Base-by-base conservation (phyloP, 192 early-diverging fungal species). In the Coemansia sp. region DNA sequence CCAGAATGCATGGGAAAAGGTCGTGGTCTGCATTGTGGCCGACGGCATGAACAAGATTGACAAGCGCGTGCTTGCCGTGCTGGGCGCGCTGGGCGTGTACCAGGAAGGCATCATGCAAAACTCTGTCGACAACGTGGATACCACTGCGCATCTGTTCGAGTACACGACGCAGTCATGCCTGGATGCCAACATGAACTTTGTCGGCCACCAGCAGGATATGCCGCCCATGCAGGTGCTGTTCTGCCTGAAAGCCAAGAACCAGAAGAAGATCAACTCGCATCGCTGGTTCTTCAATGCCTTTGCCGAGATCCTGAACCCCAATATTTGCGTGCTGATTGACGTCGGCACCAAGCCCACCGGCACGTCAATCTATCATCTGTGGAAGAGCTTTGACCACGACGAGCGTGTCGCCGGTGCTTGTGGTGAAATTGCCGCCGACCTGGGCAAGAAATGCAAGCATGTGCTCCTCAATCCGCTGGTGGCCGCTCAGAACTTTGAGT, bases 241-340 rank as follows among this genome's bases (percentile, higher is more conserved):
- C 78, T 94, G 90, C 69, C 83, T 96, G 56, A 96, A 96, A 83
- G 92, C 94, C 63, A 86, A 93, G 77, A 96, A 96, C 82, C 88
- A 88, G 52, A 96, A 96, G 60, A 86, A 91, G 84, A 88, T 96
- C 83, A 96, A 96, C 85, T 93, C 92, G 23, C 94, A 96, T 67
- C 86, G 94, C 58, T 96, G 94, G 94, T 96, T 96, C 86, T 96
- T 96, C 82, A 94, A 92, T 70, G 93, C 93, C 21, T 94, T 96
- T 70, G 87, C 92, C 2, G 83, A 87, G 12, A 78, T 92, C 27
- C 71, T 96, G 64, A 83, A 88, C 39, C 94, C 94, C 53, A 88
- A 92, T 45, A 88, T 97, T 22, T 96, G 94, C 66, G 86, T 97
- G 47, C 81, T 97, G 10, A 83, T 97, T 25, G 95, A 97, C 73